Conservation (phyloP, 2,329 filamentous ascomycete species). For the Furcasterigmium furcatum region DNA sequence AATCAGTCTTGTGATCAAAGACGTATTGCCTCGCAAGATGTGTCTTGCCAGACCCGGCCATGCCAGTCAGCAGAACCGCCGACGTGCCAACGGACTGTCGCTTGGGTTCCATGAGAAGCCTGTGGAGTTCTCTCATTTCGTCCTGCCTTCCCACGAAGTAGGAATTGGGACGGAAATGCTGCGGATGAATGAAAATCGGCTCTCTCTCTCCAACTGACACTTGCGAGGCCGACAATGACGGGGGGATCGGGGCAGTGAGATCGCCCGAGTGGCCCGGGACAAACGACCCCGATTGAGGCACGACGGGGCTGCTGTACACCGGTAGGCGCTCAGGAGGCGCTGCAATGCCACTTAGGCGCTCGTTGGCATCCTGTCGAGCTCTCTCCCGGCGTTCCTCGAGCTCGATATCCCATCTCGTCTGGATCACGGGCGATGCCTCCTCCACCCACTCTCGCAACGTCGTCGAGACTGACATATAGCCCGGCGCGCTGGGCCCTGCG, state of each 20-base stretch:
- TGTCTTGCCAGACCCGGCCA: conserved; percentile 66
- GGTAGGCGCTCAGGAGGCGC: conserved; percentile 14
- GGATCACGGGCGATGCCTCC: conserved; percentile 52
- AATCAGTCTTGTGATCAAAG: conserved; percentile 54
- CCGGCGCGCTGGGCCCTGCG: conserved; percentile 58
- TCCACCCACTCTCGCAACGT: conserved; percentile 48
- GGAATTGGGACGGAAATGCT: conserved; percentile 59
- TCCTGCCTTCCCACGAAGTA: conserved; percentile 59
- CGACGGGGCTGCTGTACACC: too few relatives aligned
- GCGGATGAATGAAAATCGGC: conserved; percentile 41
- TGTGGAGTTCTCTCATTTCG: conserved; percentile 55
- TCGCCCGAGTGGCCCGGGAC: too few relatives aligned
- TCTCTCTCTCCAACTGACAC: conserved; percentile 3
- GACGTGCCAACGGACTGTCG: conserved; percentile 55
- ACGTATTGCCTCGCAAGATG: conserved; percentile 67
- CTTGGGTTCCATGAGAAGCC: conserved; percentile 54
- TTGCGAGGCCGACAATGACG: background rate
- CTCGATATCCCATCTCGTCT: conserved; percentile 58
- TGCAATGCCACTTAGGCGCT: conserved; percentile 26
- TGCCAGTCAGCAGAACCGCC: conserved; percentile 61
- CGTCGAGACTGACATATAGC: conserved; percentile 53
- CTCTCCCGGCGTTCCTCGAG: conserved; percentile 46
- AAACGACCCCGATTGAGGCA: too few relatives aligned
- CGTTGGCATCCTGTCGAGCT: conserved; percentile 39
- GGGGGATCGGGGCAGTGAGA: background rate